Evolutionary conservation across 2,329 filamentous ascomycete species (phyloP), one percentile per base, ranked within the genome.

Genomic region (Hyphodiscus sp.): DNA sequence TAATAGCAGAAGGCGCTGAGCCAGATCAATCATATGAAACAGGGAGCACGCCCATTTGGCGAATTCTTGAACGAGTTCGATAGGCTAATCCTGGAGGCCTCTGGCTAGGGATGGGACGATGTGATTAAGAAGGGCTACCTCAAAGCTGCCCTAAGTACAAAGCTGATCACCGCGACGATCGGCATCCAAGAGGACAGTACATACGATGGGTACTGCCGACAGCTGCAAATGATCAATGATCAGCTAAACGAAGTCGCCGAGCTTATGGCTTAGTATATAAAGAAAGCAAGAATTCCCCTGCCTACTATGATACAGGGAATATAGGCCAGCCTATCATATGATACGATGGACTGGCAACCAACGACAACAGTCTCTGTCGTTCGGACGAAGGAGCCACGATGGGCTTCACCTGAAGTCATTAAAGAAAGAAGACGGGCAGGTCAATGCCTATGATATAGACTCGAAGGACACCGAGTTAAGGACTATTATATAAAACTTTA

Each of bases 81-180:
- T 30, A 20, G 23, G 18, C 29, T 30, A 19, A 30, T 51, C 16
- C 18, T 51, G 3, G 23, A 52, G 41, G 43, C 30, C 29, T 2
- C 47, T 23, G 30, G 50, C 13, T 52, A 20, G 50, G 30, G 50
- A 4, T 52, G 20, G 43, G 26, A 19, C 13, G 29, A 52, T 20
- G 23, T 41, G 10, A 19, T 52, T 29, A 52, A 52, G 33, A 52
- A 52, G 20, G 33, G 50, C 6, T 52, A 52, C 38, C 43, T 52
- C 8, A 52, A 52, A 30, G 44, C 50, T 13, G 29, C 23, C 18
- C n/a, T 52, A 2, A 10, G 8, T 6, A 52, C 20, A 41, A 41
- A 29, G 9, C 26, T 47, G 6, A n/a, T 47, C 8, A 41, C 20
- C 10, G n/a, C 13, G 2, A 20, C 20, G 16, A 26, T 51, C 7